Base-by-base conservation (phyloP, 176 grass and related monocot genomes). In the Phoenix dactylifera region DNA sequence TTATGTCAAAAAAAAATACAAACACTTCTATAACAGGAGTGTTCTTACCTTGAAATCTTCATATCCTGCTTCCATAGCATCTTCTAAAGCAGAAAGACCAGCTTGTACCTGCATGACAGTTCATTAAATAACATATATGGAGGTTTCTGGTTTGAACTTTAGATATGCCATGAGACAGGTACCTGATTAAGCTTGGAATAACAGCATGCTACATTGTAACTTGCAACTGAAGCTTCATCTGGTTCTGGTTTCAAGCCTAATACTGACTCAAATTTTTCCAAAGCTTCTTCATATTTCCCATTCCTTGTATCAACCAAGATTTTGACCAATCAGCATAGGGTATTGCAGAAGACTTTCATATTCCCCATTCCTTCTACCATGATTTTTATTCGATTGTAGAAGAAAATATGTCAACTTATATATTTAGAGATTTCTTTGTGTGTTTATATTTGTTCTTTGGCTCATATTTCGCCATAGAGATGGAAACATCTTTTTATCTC, bases 131-230 rank as follows among this genome's bases (percentile, higher is more conserved):
- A 35, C 17, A 60, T 35, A n/a, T 1, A 20, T 60, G 17, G 5
- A 3, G 17, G 7, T 60, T 60, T 39, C 15, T 60, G 7, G 17
- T 3, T 39, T 39, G 26, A 60, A 39, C 23, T 32, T 7, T 29
- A 17, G 7, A 60, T 35, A 44, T 14, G 35, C 35, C 18, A 39
- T 35, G 26, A 60, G 58, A 18, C 18, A 15, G 30, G 4, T 75
- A 98, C 93, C 87, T 76, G 81, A 72, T 80, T 79, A 58, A 98
- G 93, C 29, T 91, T 98, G 22, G 93, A 91, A 48, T 98, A 92
- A 80, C 84, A 85, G 58, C 93, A 98, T 1, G 93, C 93, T 4
- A 98, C 87, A 78, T 98, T 98, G 73, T 98, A 98, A 70, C 81
- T 88, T 35, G 93, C 81, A 55, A 98, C 64, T 20, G 93, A 77